Percentiles rank a stretch among this genome's conserved stretches.
Evolutionary conservation across 805 yeast genomes (phyloP).

Genomic region (Metschnikowia orientalis): DNA sequence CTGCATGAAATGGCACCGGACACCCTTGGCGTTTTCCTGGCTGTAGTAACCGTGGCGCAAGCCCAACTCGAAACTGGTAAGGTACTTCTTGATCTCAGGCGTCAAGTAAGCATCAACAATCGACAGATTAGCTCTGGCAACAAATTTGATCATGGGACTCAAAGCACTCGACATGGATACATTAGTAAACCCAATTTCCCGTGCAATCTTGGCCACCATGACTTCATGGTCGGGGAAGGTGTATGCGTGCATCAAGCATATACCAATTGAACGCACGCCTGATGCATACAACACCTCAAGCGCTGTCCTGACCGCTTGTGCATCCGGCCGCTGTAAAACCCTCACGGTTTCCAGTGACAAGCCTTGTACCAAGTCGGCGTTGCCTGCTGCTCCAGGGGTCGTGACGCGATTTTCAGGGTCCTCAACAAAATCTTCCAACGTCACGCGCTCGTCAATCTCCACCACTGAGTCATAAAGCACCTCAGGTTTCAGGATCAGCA

Average conservation of each 20-base stretch:
- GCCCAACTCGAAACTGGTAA: slow-evolving; percentile 36
- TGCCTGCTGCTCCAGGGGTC: slow-evolving; percentile 18
- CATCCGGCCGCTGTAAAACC: slow-evolving; percentile 30
- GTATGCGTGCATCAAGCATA: slow-evolving; percentile 39
- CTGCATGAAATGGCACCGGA: slow-evolving; percentile 81
- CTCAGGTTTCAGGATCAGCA: slow-evolving; percentile 67
- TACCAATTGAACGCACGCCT: slow-evolving; percentile 23
- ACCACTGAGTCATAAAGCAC: slow-evolving; percentile 70
- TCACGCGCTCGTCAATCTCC: slow-evolving; percentile 88
- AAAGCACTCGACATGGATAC: slow-evolving; percentile 38
- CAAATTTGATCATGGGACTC: slow-evolving; percentile 44
- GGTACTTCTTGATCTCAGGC: slow-evolving; percentile 34
- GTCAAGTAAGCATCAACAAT: slow-evolving; percentile 43
- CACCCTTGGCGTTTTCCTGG: slow-evolving; percentile 34
- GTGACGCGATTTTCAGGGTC: slow-evolving; percentile 11
- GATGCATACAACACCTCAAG: slow-evolving; percentile 23
- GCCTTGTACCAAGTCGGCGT: slow-evolving; percentile 34
- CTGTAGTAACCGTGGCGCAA: slow-evolving; percentile 35
- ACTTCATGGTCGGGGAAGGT: slow-evolving; percentile 38
- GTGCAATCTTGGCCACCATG: slow-evolving; percentile 32
- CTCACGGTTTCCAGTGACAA: slow-evolving; percentile 32
- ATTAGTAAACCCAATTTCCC: slow-evolving; percentile 31
- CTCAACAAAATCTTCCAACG: slow-evolving; percentile 45
- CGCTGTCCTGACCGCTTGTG: slow-evolving; percentile 18
- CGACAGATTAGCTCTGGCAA: slow-evolving; percentile 38